These are phyloP conservation scores for Sonneratia alba DNA, from an alignment of 345 rosid genomes.

Conservation along the genomic window DNA sequence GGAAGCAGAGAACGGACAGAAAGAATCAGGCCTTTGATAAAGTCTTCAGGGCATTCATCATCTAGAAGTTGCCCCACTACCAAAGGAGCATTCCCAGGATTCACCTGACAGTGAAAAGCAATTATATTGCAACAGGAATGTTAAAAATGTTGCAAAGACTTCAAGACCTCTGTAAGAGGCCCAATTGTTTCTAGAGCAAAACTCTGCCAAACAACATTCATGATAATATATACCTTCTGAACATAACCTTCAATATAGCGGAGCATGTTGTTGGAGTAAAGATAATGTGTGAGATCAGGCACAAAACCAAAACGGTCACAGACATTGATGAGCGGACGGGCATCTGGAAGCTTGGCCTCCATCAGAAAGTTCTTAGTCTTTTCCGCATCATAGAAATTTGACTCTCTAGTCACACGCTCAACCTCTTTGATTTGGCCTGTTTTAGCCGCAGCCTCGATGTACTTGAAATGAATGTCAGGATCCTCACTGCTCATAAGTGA, in stretches of 20 bases:
- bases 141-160: neutral
- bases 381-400: conserved; percentile 90
- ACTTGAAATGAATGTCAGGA: conserved; percentile 96
- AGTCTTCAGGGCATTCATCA: conserved; percentile 99
- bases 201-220: neutral
- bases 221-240: conserved; percentile 59
- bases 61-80: conserved; percentile 82
- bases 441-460: conserved; percentile 97
- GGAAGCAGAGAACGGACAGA: conserved; percentile 59
- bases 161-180: conserved; percentile 10
- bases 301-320: conserved; percentile 98
- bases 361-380: conserved; percentile 93
- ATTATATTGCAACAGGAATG: neutral
- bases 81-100: conserved; percentile 96
- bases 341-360: conserved; percentile 99
- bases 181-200: neutral
- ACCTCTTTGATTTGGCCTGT: conserved; percentile 98
- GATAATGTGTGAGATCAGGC: conserved; percentile 94
- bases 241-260: conserved; percentile 99
- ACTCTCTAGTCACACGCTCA: conserved; percentile 97
- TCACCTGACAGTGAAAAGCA: conserved; percentile 52
- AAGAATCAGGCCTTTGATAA: conserved; percentile 93
- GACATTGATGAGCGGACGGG: conserved; percentile 56
- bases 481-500: conserved; percentile 59
- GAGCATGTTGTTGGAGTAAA: conserved; percentile 80